These are phyloP conservation scores for Saturnispora halmiae DNA, from an alignment of 805 yeast species.

Conservation along the genomic window DNA sequence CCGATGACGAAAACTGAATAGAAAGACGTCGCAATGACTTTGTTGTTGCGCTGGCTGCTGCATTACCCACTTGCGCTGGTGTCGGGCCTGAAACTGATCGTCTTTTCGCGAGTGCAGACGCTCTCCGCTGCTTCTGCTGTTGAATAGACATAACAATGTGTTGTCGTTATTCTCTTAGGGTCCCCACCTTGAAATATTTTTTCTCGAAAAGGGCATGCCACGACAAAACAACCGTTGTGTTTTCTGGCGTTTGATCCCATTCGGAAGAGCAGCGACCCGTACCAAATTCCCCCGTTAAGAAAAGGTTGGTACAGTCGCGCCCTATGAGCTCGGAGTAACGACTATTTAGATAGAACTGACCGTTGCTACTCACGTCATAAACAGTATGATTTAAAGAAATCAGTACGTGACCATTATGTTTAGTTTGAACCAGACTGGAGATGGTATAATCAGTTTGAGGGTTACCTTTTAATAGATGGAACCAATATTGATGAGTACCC, in stretches of 20 bases:
- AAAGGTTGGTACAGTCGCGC: conserved; percentile 58
- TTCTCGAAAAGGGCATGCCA: conserved; percentile 48
- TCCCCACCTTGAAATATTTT: conserved; percentile 59
- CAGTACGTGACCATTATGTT: conserved; percentile 29
- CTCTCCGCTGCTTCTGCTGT: conserved; percentile 1
- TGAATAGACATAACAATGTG: too few species aligned
- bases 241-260: conserved; percentile 35
- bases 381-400: conserved; percentile 53
- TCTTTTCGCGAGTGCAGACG: conserved; percentile 1
- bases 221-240: conserved; percentile 28
- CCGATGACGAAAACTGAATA: conserved; percentile 6
- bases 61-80: background rate
- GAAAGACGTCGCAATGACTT: conserved; percentile 8
- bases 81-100: conserved; percentile 8
- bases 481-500: conserved; percentile 34
- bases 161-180: too few species aligned
- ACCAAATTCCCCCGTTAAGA: conserved; percentile 60
- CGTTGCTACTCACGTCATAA: conserved; percentile 50
- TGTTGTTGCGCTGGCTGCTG: background rate
- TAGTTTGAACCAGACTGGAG: conserved; percentile 32
- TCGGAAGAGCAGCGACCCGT: conserved; percentile 44
- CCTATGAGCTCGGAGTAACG: conserved; percentile 50
- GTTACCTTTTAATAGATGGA: conserved; percentile 7
- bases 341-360: conserved; percentile 40
- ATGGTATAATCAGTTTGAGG: conserved; percentile 13